Percentiles rank a stretch among this genome's conserved stretches.
phyloP scores from a whole-genome alignment of 176 grass and related monocot species.

The Oryza nivara region DNA sequence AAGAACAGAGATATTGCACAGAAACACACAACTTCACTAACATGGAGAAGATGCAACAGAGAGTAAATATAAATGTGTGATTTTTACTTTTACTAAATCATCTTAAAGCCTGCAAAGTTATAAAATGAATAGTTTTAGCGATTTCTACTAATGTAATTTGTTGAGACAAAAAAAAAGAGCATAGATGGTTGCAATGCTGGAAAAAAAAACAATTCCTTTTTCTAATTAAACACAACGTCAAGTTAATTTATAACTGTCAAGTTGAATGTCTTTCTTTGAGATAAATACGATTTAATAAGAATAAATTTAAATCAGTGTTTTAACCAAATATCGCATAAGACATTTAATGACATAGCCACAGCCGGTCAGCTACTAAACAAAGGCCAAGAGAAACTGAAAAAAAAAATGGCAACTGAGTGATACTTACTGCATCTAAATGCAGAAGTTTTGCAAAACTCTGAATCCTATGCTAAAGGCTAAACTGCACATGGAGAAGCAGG shows the following conservation, averaged over 20 bases:
- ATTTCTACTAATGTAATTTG: not conserved
- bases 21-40: not conserved
- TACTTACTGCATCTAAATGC: not conserved
- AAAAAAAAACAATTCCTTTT: no score
- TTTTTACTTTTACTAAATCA: not conserved
- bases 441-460: not conserved
- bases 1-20: slow-evolving; percentile 5
- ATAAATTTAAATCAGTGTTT: not conserved
- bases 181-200: not conserved
- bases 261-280: not conserved
- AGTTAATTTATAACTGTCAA: no score
- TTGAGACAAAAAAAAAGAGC: slow-evolving; percentile 2
- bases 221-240: no score
- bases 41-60: not conserved
- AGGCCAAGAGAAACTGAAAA: not conserved
- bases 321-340: slow-evolving; percentile 14
- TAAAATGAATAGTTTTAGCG: not conserved
- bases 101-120: not conserved
- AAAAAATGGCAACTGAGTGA: not conserved
- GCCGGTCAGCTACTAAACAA: not conserved
- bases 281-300: not conserved
- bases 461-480: not conserved
- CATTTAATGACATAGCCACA: not conserved
- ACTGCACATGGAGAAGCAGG: not conserved
- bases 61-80: not conserved